Conservation (phyloP, 495 filamentous ascomycete species). For the Clohesyomyces aquaticus region DNA sequence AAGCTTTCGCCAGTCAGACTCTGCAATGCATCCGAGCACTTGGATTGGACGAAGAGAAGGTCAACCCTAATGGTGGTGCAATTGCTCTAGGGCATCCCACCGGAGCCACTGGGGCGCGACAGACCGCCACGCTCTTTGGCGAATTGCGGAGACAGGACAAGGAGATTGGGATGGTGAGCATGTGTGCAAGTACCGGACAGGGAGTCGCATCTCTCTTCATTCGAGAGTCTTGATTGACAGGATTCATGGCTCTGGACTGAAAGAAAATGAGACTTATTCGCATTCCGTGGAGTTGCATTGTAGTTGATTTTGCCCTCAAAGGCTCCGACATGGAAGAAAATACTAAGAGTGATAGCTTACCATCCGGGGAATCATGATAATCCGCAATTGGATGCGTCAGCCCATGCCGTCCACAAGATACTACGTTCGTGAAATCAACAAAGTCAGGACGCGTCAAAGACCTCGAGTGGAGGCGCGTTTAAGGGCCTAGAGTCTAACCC, state of each 20-base stretch:
- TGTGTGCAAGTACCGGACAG: constrained; percentile 37
- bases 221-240: constrained; percentile 19
- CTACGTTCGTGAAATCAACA: no score
- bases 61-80: constrained; percentile 42
- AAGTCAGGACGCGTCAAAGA: neutral
- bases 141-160: constrained; percentile 35
- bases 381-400: no score
- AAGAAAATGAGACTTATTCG: neutral
- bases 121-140: constrained; percentile 32
- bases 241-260: neutral
- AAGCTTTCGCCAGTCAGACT: constrained; percentile 42
- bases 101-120: constrained; percentile 36
- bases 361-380: no score
- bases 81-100: constrained; percentile 42
- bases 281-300: no score
- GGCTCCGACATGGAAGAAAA: no score
- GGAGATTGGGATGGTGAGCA: constrained; percentile 38
- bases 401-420: no score
- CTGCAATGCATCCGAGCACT: constrained; percentile 38
- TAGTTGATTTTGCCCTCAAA: no score
- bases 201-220: constrained; percentile 37
- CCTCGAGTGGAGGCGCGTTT: neutral
- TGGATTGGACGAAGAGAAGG: constrained; percentile 37
- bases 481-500: neutral
- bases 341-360: no score